Base-by-base conservation (phyloP, 225 moss, liverwort and hornwort genomes). In the Lunularia cruciata region DNA sequence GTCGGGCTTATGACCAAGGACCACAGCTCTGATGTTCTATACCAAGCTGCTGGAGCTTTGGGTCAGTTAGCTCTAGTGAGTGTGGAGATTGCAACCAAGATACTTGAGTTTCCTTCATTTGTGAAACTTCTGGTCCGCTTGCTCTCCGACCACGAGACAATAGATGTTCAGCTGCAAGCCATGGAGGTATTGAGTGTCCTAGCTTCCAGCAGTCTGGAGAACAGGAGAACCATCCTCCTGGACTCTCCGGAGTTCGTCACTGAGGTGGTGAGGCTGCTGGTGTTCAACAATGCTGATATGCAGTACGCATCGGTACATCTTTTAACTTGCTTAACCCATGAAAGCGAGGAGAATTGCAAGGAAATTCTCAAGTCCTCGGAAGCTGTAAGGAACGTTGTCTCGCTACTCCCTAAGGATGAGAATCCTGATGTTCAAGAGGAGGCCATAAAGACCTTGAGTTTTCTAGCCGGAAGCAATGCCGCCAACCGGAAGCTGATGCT, bases 351-450 rank as follows among this genome's bases (percentile, higher is more conserved):
- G 56, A 69, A 69, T 57, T 37, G 37, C 19, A 47, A 36, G 20
- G 70, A 57, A 47, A 76, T 76, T 18, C 64, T 70, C 10, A 70
- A 71, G 65, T 62, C 62, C 18, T 57, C 76, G 3, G 64, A 35
- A 31, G 76, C 70, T 37, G 47, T 76, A 12, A 32, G 18, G 16
- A 55, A 62, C 28, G 43, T 76, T 25, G 71, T 65, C 18, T 35
- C 57, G 47, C 57, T 63, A 54, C 73, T 49, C 40, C 14, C 35
- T 31, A 69, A 73, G 30, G 57, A 35, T 8, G 65, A 69, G 15
- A 56, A 69, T 26, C 55, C 42, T 3, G 56, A 69, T 13, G 25
- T 69, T 46, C 70, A 76, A 23, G 70, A 76, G 64, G 70, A 70
- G 42, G 76, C 62, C 43, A 64, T 76, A 19, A 76, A 70, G 47